These are phyloP conservation scores for Penicillium griseofulvum DNA, from an alignment of 2,329 filamentous ascomycete genomes.

Conservation along the genomic window DNA sequence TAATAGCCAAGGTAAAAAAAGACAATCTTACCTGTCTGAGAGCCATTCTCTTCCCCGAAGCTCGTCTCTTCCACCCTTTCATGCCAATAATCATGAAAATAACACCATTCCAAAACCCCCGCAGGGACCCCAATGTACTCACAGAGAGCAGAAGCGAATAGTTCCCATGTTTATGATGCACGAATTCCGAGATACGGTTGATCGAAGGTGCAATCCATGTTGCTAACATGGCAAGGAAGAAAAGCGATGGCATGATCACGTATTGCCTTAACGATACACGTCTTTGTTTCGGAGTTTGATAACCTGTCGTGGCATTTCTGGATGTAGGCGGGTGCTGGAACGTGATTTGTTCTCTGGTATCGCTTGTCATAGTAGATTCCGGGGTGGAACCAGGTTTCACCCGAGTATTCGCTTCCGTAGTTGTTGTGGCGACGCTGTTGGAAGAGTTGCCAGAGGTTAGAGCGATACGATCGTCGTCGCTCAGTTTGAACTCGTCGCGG, in stretches of 20 bases:
- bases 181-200: constrained; percentile 36
- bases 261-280: constrained; percentile 40
- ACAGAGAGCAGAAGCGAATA: constrained; percentile 35
- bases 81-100: constrained; percentile 41
- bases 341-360: constrained; percentile 6
- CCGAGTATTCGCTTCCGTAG: constrained; percentile 3
- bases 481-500: constrained; percentile 31
- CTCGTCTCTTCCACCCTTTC: constrained; percentile 26
- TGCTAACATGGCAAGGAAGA: constrained; percentile 36
- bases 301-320: not conserved
- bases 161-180: constrained; percentile 26
- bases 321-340: not conserved
- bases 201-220: constrained; percentile 41
- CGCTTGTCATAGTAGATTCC: constrained; percentile 9
- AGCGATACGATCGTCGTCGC: constrained; percentile 29
- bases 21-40: not conserved
- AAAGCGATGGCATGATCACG: constrained; percentile 40
- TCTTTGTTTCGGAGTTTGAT: constrained; percentile 19
- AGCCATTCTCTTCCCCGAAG: not conserved
- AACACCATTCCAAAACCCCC: constrained; percentile 42
- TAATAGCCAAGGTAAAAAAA: not conserved
- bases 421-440: constrained; percentile 12
- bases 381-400: not conserved
- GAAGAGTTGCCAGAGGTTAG: constrained; percentile 20
- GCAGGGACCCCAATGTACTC: constrained; percentile 35